Evolutionary conservation across 1,284 basidiomycete genomes (phyloP), one percentile per base, ranked within the genome.

Genomic region (Moesziomyces sp.): DNA sequence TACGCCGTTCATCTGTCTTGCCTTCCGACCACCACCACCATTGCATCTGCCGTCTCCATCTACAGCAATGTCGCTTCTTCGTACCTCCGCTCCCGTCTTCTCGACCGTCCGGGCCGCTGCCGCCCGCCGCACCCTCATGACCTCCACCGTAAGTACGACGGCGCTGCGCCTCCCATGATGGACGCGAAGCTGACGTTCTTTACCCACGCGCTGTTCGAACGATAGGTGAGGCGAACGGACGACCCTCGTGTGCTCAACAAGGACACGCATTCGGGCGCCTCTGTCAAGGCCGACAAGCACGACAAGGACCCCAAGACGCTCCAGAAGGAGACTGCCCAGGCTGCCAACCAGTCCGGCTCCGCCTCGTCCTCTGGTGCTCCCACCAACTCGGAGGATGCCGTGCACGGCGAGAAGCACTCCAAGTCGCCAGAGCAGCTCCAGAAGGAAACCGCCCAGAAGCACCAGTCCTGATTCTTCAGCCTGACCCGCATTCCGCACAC

Each of bases 201-300:
- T 35, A 11, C 28, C 6, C 53, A n/a, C 47, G 5, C n/a, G 1
- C 23, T 13, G n/a, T 38, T 26, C 5, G 16, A 21, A 16, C 46
- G n/a, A 38, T 18, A 74, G 71, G 49, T 57, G n/a, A 48, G 51
- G 21, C 48, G 61, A 30, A 69, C 71, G n/a, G 71, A 65, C 57
- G 66, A 74, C 28, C 71, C 65, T 1, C 23, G 46, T 10, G 50
- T 73, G 13, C 64, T 73, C 48, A 55, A 64, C 56, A 57, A 59
- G 14, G 65, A 74, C 44, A 74, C 71, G 14, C 61, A 69, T 49
- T 75, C 73, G 10, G 76, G 73, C 14, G 76, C 67, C 38, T 61
- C 65, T 0, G 68, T 74, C 38, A 72, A 75, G 38, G 76, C 63
- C 2, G 68, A 72, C 50, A 77, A 75, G 48, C 73, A 75, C 62